Percentiles rank a stretch among this genome's conserved stretches.
Conservation (phyloP, 495 filamentous ascomycete species). For the Aspergillus sclerotioniger region DNA sequence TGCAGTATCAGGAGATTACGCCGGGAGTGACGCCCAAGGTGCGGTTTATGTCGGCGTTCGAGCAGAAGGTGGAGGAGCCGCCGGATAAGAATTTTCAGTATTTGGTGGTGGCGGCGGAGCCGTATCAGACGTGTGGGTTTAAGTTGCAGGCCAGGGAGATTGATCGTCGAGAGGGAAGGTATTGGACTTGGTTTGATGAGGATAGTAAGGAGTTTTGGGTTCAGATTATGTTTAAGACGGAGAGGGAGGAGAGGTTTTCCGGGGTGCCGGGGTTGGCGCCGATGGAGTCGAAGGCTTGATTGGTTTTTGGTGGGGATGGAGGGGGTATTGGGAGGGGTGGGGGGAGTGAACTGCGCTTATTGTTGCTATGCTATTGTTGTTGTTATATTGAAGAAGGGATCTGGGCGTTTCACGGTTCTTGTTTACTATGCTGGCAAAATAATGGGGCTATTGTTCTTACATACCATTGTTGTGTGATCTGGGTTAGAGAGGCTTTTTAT, state of each 20-base stretch:
- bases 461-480: background rate
- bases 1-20: conserved; percentile 92
- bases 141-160: conserved; percentile 95
- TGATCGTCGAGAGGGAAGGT: conserved; percentile 79
- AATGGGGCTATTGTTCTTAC: background rate
- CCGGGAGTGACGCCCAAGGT: conserved; percentile 74
- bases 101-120: conserved; percentile 90
- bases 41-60: conserved; percentile 95
- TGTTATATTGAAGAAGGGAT: background rate
- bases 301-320: conserved; percentile 12
- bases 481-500: background rate
- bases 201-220: conserved; percentile 98
- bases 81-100: conserved; percentile 94
- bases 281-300: conserved; percentile 25
- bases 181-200: conserved; percentile 94
- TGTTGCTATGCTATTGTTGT: background rate
- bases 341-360: background rate
- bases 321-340: background rate
- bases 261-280: conserved; percentile 88
- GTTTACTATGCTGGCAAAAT: background rate
- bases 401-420: conserved; percentile 13
- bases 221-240: conserved; percentile 99
- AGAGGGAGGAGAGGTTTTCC: conserved; percentile 92
- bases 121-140: conserved; percentile 95
- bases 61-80: conserved; percentile 94